phyloP scores from a whole-genome alignment of 495 filamentous ascomycete genomes.

The Parathielavia appendiculata region DNA sequence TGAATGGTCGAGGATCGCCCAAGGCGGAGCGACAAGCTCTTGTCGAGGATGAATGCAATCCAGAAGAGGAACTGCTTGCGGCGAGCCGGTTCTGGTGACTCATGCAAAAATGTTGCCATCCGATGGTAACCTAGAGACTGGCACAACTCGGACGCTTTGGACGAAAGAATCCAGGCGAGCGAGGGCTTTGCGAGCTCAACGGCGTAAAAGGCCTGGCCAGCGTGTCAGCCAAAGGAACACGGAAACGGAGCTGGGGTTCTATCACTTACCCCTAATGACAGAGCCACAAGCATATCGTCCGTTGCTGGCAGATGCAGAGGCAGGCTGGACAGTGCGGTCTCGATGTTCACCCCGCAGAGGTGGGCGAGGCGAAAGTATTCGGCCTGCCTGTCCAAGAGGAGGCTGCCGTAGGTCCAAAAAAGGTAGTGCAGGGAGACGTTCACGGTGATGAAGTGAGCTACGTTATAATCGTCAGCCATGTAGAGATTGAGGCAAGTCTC shows the following conservation, averaged over 20 bases:
- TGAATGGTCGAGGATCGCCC: conserved; percentile 56
- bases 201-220: conserved; percentile 40
- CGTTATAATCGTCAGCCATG: conserved; percentile 50
- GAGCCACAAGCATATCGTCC: conserved; percentile 52
- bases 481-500: conserved; percentile 53
- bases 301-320: conserved; percentile 53
- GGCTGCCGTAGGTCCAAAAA: conserved; percentile 43
- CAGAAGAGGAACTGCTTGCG: conserved; percentile 52
- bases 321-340: conserved; percentile 50
- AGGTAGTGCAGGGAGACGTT: conserved; percentile 52
- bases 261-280: conserved; percentile 47
- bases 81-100: conserved; percentile 29
- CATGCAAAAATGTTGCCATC: conserved; percentile 47
- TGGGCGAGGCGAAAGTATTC: conserved; percentile 33
- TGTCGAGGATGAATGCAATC: conserved; percentile 55
- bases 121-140: conserved; percentile 60
- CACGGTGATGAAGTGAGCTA: conserved; percentile 49
- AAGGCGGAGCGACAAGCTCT: conserved; percentile 54
- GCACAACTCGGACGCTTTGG: conserved; percentile 54
- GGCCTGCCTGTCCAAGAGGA: conserved; percentile 16
- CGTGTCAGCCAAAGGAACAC: neutral
- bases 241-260: too few species aligned
- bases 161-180: conserved; percentile 54
- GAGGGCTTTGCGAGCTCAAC: conserved; percentile 60
- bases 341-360: conserved; percentile 51